Evolutionary conservation across 345 rosid species (phyloP).

Genomic region (Syzygium aromaticum): DNA sequence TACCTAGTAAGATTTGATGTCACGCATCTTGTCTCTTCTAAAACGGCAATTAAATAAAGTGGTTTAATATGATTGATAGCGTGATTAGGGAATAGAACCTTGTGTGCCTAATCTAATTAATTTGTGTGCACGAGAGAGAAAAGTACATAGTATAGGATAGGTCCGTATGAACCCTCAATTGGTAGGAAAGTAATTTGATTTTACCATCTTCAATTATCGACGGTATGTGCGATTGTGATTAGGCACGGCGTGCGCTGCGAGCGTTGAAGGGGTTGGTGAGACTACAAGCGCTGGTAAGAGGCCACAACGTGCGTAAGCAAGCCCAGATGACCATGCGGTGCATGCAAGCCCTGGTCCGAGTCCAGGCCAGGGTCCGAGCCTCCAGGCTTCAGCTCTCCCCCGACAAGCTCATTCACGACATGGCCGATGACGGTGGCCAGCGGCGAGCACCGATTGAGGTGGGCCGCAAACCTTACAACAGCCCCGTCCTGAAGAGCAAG

Average conservation of each 20-base stretch:
- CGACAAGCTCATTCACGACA: constrained; percentile 27
- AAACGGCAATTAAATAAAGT: background rate
- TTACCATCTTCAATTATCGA: background rate
- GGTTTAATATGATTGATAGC: background rate
- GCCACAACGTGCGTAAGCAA: constrained; percentile 88
- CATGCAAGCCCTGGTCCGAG: constrained; percentile 95
- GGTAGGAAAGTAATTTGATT: background rate
- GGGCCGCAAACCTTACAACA: background rate
- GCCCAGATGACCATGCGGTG: constrained; percentile 97
- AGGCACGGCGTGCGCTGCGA: constrained; percentile 93
- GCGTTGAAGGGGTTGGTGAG: constrained; percentile 91
- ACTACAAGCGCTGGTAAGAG: constrained; percentile 92
- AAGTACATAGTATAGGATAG: background rate
- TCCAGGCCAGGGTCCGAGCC: constrained; percentile 84
- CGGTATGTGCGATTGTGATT: background rate
- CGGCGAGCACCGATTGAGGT: background rate
- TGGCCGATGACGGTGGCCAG: background rate
- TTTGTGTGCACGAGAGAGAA: too few species aligned
- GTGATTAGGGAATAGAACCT: background rate
- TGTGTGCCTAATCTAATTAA: background rate
- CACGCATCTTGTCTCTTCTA: background rate
- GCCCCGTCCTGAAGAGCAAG: constrained; percentile 13
- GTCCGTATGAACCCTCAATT: background rate
- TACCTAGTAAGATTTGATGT: constrained; percentile 46
- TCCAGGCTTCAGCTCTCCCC: constrained; percentile 61